Evolutionary conservation across 805 yeast genomes (phyloP), one percentile per base, ranked within the genome.

Genomic region (Suhomyces tanzawaensis): DNA sequence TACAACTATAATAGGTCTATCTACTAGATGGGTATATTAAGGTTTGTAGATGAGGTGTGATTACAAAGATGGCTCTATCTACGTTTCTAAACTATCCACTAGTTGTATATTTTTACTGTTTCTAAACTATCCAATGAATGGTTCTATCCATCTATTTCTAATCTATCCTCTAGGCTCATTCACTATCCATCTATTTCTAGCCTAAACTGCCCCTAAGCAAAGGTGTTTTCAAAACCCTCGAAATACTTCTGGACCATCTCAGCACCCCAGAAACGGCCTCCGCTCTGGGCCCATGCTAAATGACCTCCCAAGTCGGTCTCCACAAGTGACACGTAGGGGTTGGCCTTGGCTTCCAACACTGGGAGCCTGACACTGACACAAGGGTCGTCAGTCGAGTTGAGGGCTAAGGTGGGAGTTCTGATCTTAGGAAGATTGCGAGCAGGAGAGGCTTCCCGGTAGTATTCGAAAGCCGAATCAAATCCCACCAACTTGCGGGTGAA

Each of bases 241-340:
- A 66, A 55, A 41, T 58, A 66, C 32, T 66, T 62, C 36, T 62
- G 63, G n/a, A 57, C 62, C 11, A 63, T 62, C 37, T 55, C 57
- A 6, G 62, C 68, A 39, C 67, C 47, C 95, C 95, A 87, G 49
- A 88, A 75, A 29, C 69, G 66, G 18, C 84, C 83, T 18, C 71
- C 63, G 33, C 68, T 60, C 46, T 73, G 69, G 44, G 79, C 86
- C 82, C 83, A 86, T n/a, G 86, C 93, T 37, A 86, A 70, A 59
- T 86, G 95, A 1, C 95, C 95, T 5, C 95, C 95, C 36, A 75
- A 67, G 29, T 74, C 69, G 5, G 90, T 82, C 41, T 79, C 73
- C 4, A 80, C 67, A 51, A 82, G 47, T 30, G 74, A 61, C 23
- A 78, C 60, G 52, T 73, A 77, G 1, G 95, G 93, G 52, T 85